Conservation (phyloP, 75 land plant species). For the Cunninghamia lanceolata region DNA sequence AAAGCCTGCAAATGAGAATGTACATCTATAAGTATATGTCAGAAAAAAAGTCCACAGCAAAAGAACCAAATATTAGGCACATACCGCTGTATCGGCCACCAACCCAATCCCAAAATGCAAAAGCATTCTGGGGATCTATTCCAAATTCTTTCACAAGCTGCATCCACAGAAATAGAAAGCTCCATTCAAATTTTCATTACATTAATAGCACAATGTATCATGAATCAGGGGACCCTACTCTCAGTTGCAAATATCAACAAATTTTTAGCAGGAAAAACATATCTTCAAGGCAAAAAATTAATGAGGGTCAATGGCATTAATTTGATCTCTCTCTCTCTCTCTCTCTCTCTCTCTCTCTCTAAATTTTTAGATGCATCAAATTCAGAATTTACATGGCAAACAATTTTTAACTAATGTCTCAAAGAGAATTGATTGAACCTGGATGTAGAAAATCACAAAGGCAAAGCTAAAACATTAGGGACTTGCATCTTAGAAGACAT, state of each 20-base stretch:
- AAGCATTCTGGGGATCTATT: conserved; percentile 92
- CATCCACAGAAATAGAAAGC: conserved; percentile 10
- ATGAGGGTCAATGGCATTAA: background rate
- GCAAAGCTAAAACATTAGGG: no score
- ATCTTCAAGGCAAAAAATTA: background rate
- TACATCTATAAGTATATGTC: background rate
- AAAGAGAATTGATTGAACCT: no score
- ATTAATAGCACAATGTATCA: background rate
- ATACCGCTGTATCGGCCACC: conserved; percentile 99
- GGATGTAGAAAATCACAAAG: no score
- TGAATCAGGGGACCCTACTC: background rate
- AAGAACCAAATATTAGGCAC: background rate
- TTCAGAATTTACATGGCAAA: no score
- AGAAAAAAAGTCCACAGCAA: background rate
- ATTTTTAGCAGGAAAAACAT: background rate
- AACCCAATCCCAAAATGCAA: conserved; percentile 99
- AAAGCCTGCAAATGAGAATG: background rate
- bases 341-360: no score
- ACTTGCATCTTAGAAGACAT: background rate
- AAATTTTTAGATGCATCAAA: no score
- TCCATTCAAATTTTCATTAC: background rate
- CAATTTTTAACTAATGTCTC: no score
- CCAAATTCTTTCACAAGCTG: conserved; percentile 99
- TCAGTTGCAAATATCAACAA: background rate
- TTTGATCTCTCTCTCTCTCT: no score